A percentile compares a stretch with the other conserved stretches of the same genome.
These are phyloP conservation scores for Globisporangium barbulae DNA, from an alignment of 352 stramenopile genomes.

Conservation along the genomic window DNA sequence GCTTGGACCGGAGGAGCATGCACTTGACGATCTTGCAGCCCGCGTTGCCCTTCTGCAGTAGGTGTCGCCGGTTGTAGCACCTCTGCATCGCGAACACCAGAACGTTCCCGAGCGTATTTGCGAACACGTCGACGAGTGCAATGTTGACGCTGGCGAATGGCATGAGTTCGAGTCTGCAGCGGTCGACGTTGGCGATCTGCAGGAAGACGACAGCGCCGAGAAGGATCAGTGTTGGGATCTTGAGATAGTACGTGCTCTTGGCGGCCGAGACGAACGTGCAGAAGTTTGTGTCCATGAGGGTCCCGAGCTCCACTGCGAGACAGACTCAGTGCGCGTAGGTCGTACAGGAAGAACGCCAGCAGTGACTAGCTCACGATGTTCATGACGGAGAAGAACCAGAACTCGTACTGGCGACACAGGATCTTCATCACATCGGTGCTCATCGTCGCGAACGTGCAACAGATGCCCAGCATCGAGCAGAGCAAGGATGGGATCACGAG, in stretches of 20 bases:
- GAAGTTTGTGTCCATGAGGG: conserved; percentile 23
- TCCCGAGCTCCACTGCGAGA: conserved; percentile 19
- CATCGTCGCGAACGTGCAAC: conserved; percentile 8
- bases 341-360: conserved; percentile 15
- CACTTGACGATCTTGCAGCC: conserved; percentile 32
- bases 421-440: conserved; percentile 18
- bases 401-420: conserved; percentile 23
- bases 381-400: conserved; percentile 18
- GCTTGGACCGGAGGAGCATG: conserved; percentile 27
- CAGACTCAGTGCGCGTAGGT: conserved; percentile 17
- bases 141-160: conserved; percentile 20
- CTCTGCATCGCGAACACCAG: conserved; percentile 31
- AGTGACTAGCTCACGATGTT: conserved; percentile 25
- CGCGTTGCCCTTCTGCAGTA: conserved; percentile 22
- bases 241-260: conserved; percentile 2
- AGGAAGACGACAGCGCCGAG: conserved; percentile 20
- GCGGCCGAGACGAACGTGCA: conserved; percentile 10
- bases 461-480: conserved; percentile 5
- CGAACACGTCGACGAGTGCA: conserved; percentile 29
- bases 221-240: conserved; percentile 18
- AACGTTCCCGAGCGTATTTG: conserved; percentile 30
- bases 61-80: conserved; percentile 28
- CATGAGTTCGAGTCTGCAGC: conserved; percentile 15
- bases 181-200: conserved; percentile 24
- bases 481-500: conserved; percentile 19